Conservation (phyloP, 2,329 filamentous ascomycete genomes). For the Pseudogymnoascus sp. region DNA sequence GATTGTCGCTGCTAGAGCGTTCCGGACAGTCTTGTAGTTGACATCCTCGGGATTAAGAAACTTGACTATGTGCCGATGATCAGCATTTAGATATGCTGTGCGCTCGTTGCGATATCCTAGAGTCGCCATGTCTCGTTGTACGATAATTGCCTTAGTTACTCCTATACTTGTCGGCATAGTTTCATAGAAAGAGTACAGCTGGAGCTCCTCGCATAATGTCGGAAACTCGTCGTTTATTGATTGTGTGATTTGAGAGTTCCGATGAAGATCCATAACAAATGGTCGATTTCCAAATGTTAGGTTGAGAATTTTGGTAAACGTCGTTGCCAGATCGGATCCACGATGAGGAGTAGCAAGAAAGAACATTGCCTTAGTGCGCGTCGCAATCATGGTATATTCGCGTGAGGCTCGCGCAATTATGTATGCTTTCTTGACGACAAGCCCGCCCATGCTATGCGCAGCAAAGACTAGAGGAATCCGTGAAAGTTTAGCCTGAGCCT, state of each 20-base stretch:
- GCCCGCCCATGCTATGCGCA: background rate
- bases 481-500: background rate
- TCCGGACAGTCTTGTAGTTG: slow-evolving; percentile 17
- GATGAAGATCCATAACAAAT: background rate
- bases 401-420: slow-evolving; percentile 18
- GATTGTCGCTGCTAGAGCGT: slow-evolving; percentile 19
- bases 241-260: background rate
- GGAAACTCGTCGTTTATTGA: background rate
- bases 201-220: background rate
- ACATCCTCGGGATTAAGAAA: slow-evolving; percentile 26
- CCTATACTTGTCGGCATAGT: slow-evolving; percentile 23
- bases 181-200: background rate
- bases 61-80: slow-evolving; percentile 27
- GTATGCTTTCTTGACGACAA: slow-evolving; percentile 29
- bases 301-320: background rate
- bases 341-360: slow-evolving; percentile 31
- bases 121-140: slow-evolving; percentile 38
- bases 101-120: background rate
- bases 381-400: slow-evolving; percentile 12
- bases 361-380: slow-evolving; percentile 24
- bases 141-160: slow-evolving; percentile 27
- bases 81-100: slow-evolving; percentile 28
- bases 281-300: background rate
- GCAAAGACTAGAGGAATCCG: background rate
- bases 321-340: slow-evolving; percentile 14